phyloP scores from a whole-genome alignment of 768 basidiomycete genomes.

The Trametes elegans region DNA sequence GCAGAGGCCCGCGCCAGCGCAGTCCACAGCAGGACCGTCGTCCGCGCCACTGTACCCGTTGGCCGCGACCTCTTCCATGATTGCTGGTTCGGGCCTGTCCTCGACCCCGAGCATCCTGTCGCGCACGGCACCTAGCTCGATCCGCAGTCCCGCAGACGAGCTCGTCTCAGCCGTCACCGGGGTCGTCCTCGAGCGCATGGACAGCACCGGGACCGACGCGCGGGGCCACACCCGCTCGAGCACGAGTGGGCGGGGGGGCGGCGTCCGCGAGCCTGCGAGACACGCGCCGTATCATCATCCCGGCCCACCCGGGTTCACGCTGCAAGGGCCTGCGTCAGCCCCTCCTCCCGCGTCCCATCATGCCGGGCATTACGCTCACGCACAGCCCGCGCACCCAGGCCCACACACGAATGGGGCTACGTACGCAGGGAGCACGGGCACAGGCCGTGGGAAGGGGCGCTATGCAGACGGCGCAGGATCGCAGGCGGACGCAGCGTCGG shows the following conservation, averaged over 20 bases:
- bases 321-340: too few species aligned
- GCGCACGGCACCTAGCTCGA: background rate
- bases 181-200: background rate
- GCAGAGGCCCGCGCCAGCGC: background rate
- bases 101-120: background rate
- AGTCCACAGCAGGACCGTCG: background rate
- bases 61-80: too few species aligned
- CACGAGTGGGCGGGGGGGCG: background rate
- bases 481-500: background rate
- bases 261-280: background rate
- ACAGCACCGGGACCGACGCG: background rate
- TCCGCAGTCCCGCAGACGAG: constrained; percentile 13
- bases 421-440: background rate
- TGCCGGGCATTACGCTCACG: too few species aligned
- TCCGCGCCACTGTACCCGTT: too few species aligned
- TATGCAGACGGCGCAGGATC: background rate
- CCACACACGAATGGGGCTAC: background rate
- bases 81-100: background rate
- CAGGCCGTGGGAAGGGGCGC: constrained; percentile 5
- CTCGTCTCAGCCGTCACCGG: constrained; percentile 10
- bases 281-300: background rate
- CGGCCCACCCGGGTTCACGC: too few species aligned
- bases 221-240: background rate
- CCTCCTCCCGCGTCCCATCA: too few species aligned
- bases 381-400: background rate